Percentiles rank a stretch among this genome's conserved stretches.
phyloP scores from a whole-genome alignment of 1,284 basidiomycete genomes.

The Fistulinella staudtii region DNA sequence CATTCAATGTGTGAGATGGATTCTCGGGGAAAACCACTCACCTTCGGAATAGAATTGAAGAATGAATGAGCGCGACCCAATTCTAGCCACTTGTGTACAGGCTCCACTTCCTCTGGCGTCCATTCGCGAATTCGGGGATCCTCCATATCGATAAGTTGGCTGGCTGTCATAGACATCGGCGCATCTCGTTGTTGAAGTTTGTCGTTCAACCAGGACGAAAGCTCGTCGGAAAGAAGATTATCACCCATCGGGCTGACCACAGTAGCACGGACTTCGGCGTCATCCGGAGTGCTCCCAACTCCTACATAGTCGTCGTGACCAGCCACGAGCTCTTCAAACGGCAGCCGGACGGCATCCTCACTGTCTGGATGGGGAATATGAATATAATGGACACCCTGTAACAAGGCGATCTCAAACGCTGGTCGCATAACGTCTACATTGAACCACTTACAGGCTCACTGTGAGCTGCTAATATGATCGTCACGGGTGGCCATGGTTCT shows the following conservation, averaged over 20 bases:
- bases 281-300: constrained; percentile 12
- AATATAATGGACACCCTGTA: constrained; percentile 28
- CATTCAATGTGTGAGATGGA: constrained; percentile 2
- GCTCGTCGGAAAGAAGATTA: constrained; percentile 15
- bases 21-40: constrained; percentile 2
- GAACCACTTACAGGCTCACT: constrained; percentile 24
- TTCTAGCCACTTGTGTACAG: constrained; percentile 25
- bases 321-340: constrained; percentile 27
- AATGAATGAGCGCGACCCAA: constrained; percentile 18
- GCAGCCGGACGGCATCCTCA: constrained; percentile 18
- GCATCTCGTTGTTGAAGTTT: constrained; percentile 23
- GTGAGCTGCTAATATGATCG: constrained; percentile 35
- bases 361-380: constrained; percentile 26
- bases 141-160: constrained; percentile 30
- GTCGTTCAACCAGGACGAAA: constrained; percentile 30
- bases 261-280: constrained; percentile 18
- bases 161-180: constrained; percentile 10
- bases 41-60: constrained; percentile 27
- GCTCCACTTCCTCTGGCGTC: constrained; percentile 29
- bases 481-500: constrained; percentile 30
- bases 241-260: constrained; percentile 19
- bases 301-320: constrained; percentile 29
- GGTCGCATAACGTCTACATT: background rate
- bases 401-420: background rate
- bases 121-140: constrained; percentile 38